Evolutionary conservation across 129 eudicot genomes (phyloP).

Genomic region (Gnaphalium uliginosum): DNA sequence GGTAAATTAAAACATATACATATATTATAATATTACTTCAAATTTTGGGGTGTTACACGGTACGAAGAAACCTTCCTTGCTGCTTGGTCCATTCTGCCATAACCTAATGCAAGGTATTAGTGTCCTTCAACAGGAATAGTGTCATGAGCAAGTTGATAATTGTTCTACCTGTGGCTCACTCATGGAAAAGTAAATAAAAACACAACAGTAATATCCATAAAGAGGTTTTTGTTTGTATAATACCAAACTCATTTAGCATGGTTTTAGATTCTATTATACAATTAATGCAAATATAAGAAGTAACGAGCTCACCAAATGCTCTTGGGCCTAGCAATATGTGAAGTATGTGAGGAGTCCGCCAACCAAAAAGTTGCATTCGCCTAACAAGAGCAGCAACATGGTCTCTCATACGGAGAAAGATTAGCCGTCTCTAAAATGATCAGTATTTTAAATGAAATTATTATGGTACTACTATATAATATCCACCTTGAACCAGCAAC

Average conservation of each 20-base stretch:
- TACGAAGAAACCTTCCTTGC: constrained; percentile 72
- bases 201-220: neutral
- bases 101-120: constrained; percentile 68
- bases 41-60: no score
- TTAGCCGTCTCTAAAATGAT: neutral
- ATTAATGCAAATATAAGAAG: constrained; percentile 78
- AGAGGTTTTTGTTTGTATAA: neutral
- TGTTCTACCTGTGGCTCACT: constrained; percentile 81
- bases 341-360: no score
- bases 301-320: constrained; percentile 61
- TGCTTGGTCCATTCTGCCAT: constrained; percentile 89
- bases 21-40: no score
- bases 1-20: no score
- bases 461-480: constrained; percentile 4
- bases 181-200: constrained; percentile 30
- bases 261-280: constrained; percentile 39
- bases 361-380: constrained; percentile 64
- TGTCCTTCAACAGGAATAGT: constrained; percentile 68
- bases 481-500: constrained; percentile 89
- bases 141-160: constrained; percentile 70
- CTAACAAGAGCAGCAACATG: constrained; percentile 82
- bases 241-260: neutral
- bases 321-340: constrained; percentile 27
- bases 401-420: constrained; percentile 51
- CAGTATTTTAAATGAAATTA: neutral